phyloP scores from a whole-genome alignment of 306 rosid genomes.

The Cucurbita moschata region DNA sequence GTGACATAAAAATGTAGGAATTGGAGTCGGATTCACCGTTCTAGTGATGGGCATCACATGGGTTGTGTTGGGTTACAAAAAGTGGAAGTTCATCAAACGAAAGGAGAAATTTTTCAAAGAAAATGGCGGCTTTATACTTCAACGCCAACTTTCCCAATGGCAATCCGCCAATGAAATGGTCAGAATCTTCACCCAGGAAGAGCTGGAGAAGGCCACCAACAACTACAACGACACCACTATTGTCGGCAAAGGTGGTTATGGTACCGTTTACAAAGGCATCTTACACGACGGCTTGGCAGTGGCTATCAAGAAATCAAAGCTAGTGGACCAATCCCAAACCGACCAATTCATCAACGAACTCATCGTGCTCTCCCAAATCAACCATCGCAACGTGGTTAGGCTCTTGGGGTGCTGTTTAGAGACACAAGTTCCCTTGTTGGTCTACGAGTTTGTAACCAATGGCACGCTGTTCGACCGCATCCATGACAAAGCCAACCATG shows the following conservation, averaged over 20 bases:
- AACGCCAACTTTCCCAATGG: slow-evolving; percentile 13
- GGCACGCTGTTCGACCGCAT: slow-evolving; percentile 21
- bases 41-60: slow-evolving; percentile 11
- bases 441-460: slow-evolving; percentile 26
- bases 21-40: background rate
- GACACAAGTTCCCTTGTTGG: slow-evolving; percentile 27
- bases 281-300: background rate
- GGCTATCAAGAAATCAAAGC: slow-evolving; percentile 32
- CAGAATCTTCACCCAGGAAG: slow-evolving; percentile 9
- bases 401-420: slow-evolving; percentile 41
- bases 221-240: slow-evolving; percentile 13
- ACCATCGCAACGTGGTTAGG: slow-evolving; percentile 29
- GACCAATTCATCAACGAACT: slow-evolving; percentile 34
- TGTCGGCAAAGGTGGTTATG: slow-evolving; percentile 27
- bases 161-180: background rate
- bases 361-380: slow-evolving; percentile 28
- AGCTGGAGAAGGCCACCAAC: slow-evolving; percentile 29
- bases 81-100: slow-evolving; percentile 16
- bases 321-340: slow-evolving; percentile 15
- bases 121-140: slow-evolving; percentile 26
- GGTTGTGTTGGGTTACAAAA: slow-evolving; percentile 13
- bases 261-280: slow-evolving; percentile 20
- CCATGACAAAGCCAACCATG: slow-evolving; percentile 1
- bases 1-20: no score
- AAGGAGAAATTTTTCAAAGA: slow-evolving; percentile 16